A percentile compares a stretch with the other conserved stretches of the same genome.
Conservation (phyloP, 306 rosid species). For the Gillenia trifoliata region DNA sequence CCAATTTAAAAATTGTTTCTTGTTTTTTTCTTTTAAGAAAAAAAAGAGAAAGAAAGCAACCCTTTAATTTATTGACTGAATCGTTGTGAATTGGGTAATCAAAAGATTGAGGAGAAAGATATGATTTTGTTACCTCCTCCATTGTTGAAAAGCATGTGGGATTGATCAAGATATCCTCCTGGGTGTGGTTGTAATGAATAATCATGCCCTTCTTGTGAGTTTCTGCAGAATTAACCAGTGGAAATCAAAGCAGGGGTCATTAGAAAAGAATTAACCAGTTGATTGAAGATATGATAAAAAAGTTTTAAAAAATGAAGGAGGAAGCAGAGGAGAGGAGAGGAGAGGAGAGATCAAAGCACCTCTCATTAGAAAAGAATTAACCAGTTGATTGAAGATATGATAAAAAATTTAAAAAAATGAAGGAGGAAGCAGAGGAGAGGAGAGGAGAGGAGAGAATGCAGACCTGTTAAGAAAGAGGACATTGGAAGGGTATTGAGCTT, state of each 20-base stretch:
- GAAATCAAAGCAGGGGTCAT: not conserved
- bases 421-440: too few species aligned
- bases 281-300: not conserved
- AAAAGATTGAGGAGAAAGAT: not conserved
- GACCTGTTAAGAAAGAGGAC: conserved; percentile 73
- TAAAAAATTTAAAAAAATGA: too few species aligned
- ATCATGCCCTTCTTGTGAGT: conserved; percentile 63
- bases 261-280: not conserved
- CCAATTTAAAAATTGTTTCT: not conserved
- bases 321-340: too few species aligned
- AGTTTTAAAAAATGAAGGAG: not conserved
- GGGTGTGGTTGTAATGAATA: conserved; percentile 61
- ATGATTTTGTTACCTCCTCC: conserved; percentile 25
- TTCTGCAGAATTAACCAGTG: conserved; percentile 34
- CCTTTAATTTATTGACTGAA: not conserved
- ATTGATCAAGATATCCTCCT: conserved; percentile 58
- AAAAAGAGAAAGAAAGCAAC: not conserved
- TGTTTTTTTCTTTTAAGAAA: too few species aligned
- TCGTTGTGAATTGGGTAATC: not conserved
- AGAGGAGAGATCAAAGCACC: too few species aligned
- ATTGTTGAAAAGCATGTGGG: conserved; percentile 66
- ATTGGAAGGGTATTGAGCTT: conserved; percentile 97
- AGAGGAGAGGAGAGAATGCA: conserved; percentile 6
- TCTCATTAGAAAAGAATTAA: too few species aligned
- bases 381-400: too few species aligned